phyloP scores from a whole-genome alignment of 2,329 filamentous ascomycete genomes.

The Fusarium clavum region DNA sequence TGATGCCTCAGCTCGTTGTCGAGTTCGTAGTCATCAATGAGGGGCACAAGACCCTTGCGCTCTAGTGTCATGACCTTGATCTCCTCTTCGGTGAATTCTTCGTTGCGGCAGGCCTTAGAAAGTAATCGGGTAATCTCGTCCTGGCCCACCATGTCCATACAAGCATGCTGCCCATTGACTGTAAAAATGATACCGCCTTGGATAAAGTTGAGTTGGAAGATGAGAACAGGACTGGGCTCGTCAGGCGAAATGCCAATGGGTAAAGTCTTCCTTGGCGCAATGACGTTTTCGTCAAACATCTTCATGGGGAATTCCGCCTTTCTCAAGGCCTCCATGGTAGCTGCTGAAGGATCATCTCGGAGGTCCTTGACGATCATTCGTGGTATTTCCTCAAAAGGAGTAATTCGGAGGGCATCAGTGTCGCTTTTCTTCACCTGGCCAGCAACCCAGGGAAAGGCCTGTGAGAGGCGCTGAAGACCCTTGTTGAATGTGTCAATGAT shows the following conservation, averaged over 20 bases:
- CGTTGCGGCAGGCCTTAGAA: slow-evolving; percentile 59
- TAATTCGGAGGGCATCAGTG: slow-evolving; percentile 55
- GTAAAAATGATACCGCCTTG: slow-evolving; percentile 62
- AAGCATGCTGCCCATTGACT: slow-evolving; percentile 60
- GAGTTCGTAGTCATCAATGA: slow-evolving; percentile 54
- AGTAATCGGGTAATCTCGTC: slow-evolving; percentile 60
- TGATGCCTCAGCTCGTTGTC: slow-evolving; percentile 53
- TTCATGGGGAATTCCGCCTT: slow-evolving; percentile 57
- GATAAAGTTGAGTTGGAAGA: slow-evolving; percentile 62
- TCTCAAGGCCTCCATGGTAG: slow-evolving; percentile 54
- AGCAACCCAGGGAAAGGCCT: slow-evolving; percentile 60
- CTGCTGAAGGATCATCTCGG: slow-evolving; percentile 49
- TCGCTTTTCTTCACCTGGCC: slow-evolving; percentile 54
- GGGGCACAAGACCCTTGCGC: slow-evolving; percentile 52
- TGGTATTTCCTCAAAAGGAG: slow-evolving; percentile 47
- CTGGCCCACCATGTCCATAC: slow-evolving; percentile 64
- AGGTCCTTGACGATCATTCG: slow-evolving; percentile 58
- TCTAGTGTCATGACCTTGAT: slow-evolving; percentile 55
- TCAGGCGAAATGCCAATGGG: slow-evolving; percentile 2
- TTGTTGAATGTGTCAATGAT: background rate
- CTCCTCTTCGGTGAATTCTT: slow-evolving; percentile 60
- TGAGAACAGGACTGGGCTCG: slow-evolving; percentile 54
- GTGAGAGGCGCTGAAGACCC: slow-evolving; percentile 55
- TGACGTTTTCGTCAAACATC: slow-evolving; percentile 55
- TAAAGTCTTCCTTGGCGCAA: background rate